Evolutionary conservation across 305 asterid species (phyloP), one percentile per base, ranked within the genome.

Genomic region (Fraxinus dipetala): DNA sequence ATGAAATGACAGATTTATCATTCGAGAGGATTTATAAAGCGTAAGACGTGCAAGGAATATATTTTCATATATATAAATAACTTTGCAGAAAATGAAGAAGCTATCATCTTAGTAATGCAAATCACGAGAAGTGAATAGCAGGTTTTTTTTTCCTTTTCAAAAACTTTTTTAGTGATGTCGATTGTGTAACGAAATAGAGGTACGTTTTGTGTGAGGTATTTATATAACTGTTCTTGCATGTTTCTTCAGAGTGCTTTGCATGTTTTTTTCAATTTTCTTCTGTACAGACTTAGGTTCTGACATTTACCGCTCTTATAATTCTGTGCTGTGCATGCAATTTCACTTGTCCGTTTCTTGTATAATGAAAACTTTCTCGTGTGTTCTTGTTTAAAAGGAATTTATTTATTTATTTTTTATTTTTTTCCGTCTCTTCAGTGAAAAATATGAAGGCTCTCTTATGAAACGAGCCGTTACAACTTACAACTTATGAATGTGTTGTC

Each of bases 1-100:
- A 63, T 80, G 2, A 81, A 80, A 61, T 81, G 54, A 84, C 10
- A 20, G 65, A 45, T 24, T 59, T 7, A 20, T 59, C 69, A 7
- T 20, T 67, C 5, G 20, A 67, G 74, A 4, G 3, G 8, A 67
- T 28, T 11, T 30, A 69, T 69, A 30, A 69, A 5, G 1, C 34
- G 22, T 30, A 8, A 67, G 38, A 30, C 0, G 22, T 30, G 38
- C 35, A 26, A 4, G 18, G 38, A 67, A 24, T 63, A 24, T 3
- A 63, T 54, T 6, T 13, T 6, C 65, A 22, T 24, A 26, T 26
- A 20, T 24, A 24, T 20, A 63, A 24, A 67, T 13, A 4, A 3
- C 35, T 11, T 67, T 30, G 38, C 20, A 28, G 36, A 67, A 13
- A 9, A 67, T 67, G 75, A 67, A 28, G 75, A 26, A 67, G 75